phyloP scores from a whole-genome alignment of 805 yeast genomes.

The Myxozyma udenii region DNA sequence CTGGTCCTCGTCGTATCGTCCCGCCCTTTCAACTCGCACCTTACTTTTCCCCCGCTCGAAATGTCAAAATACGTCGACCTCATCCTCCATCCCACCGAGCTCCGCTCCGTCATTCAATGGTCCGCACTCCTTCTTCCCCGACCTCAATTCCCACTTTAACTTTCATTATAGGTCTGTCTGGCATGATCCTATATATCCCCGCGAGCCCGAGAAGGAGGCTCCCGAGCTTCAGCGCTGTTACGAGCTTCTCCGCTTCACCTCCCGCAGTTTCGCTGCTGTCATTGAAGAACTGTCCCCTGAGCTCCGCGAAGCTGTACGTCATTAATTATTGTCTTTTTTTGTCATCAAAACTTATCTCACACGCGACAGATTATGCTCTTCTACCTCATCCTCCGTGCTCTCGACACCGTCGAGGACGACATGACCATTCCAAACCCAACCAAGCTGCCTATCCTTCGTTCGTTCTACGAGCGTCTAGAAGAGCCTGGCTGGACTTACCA shows the following conservation, averaged over 20 bases:
- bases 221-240: conserved; percentile 61
- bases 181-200: conserved; percentile 54
- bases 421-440: conserved; percentile 71
- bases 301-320: conserved; percentile 61
- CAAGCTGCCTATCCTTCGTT: conserved; percentile 71
- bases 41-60: not conserved
- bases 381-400: conserved; percentile 80
- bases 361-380: conserved; percentile 65
- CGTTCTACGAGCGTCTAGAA: conserved; percentile 61
- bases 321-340: not conserved
- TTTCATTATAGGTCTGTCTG: conserved; percentile 37
- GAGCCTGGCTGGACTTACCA: conserved; percentile 75
- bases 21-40: not conserved
- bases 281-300: conserved; percentile 89
- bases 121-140: conserved; percentile 34
- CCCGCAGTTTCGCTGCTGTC: conserved; percentile 93
- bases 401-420: conserved; percentile 96
- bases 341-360: not conserved
- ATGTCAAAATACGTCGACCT: conserved; percentile 38
- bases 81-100: conserved; percentile 66
- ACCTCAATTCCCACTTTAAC: not conserved
- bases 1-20: not conserved
- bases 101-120: conserved; percentile 64
- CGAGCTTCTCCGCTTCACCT: conserved; percentile 61
- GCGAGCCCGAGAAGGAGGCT: conserved; percentile 43